Percentiles rank a stretch among this genome's conserved stretches.
Conservation (phyloP, 257 asterid genomes). For the Craterostigma plantagineum region DNA sequence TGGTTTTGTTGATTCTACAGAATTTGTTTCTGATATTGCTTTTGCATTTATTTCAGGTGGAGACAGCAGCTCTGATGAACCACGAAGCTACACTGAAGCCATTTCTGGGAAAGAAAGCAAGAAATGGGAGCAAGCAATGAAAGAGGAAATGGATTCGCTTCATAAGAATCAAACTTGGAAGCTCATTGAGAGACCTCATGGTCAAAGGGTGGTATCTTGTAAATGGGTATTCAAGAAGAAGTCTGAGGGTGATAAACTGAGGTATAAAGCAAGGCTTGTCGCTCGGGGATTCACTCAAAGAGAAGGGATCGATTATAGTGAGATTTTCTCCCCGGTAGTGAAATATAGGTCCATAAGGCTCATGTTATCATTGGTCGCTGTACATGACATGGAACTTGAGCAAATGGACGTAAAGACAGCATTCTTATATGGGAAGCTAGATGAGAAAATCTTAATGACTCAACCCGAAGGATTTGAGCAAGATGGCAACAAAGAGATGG, state of each 20-base stretch:
- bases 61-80: no score
- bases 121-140: not conserved
- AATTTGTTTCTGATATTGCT: no score
- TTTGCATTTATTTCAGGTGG: no score
- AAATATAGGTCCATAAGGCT: not conserved
- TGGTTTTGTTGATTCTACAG: no score
- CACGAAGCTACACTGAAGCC: no score
- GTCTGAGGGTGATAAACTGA: not conserved
- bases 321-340: not conserved
- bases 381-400: not conserved
- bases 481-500: no score
- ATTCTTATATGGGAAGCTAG: no score
- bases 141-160: constrained; percentile 1
- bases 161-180: not conserved
- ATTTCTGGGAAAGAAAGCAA: no score
- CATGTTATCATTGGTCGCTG: no score
- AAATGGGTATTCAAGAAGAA: not conserved
- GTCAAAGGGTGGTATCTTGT: not conserved
- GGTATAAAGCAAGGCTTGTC: not conserved
- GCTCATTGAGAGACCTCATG: not conserved
- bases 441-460: no score
- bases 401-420: not conserved
- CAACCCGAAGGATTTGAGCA: no score
- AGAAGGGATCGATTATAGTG: not conserved
- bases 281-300: not conserved